Evolutionary conservation across 108 stramenopile genomes (phyloP).

Genomic region (Pseudonitzschia delicatissima): DNA sequence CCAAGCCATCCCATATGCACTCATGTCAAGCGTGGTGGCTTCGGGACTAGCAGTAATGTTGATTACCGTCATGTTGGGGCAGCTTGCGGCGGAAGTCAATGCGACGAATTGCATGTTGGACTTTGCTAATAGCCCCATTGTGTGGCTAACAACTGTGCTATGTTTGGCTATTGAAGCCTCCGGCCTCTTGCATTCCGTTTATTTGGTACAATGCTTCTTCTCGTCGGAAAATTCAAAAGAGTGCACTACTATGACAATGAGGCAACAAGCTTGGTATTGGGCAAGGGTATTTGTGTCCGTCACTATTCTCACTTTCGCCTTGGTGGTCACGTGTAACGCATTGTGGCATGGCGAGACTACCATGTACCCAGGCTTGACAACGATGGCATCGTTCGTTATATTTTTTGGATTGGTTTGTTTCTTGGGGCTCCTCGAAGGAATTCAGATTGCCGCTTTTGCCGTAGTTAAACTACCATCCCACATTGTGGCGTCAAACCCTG

Average conservation of each 20-base stretch:
- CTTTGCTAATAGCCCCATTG: too few relatives aligned
- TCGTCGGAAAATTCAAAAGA: too few relatives aligned
- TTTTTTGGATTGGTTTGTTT: slow-evolving; percentile 38
- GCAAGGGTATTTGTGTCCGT: slow-evolving; percentile 36
- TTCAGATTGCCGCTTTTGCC: slow-evolving; percentile 56
- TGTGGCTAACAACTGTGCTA: too few relatives aligned
- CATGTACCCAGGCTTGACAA: slow-evolving; percentile 35
- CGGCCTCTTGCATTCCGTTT: slow-evolving; percentile 58
- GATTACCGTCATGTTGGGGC: slow-evolving; percentile 49
- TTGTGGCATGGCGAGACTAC: slow-evolving; percentile 35
- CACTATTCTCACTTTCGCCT: slow-evolving; percentile 42
- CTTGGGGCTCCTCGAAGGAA: slow-evolving; percentile 52
- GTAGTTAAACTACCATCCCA: too few relatives aligned
- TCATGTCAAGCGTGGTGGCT: slow-evolving; percentile 40
- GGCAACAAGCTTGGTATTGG: slow-evolving; percentile 39
- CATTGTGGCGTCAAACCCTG: too few relatives aligned
- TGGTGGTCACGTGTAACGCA: slow-evolving; percentile 44
- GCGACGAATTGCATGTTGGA: slow-evolving; percentile 55
- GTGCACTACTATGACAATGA: background rate
- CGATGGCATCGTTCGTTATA: slow-evolving; percentile 30
- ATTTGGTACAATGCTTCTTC: slow-evolving; percentile 58
- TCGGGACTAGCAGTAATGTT: slow-evolving; percentile 51
- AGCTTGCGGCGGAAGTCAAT: slow-evolving; percentile 44
- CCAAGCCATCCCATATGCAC: slow-evolving; percentile 42
- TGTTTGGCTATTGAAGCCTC: slow-evolving; percentile 59